phyloP scores from a whole-genome alignment of 129 eudicot genomes.

The Lonicera japonica region DNA sequence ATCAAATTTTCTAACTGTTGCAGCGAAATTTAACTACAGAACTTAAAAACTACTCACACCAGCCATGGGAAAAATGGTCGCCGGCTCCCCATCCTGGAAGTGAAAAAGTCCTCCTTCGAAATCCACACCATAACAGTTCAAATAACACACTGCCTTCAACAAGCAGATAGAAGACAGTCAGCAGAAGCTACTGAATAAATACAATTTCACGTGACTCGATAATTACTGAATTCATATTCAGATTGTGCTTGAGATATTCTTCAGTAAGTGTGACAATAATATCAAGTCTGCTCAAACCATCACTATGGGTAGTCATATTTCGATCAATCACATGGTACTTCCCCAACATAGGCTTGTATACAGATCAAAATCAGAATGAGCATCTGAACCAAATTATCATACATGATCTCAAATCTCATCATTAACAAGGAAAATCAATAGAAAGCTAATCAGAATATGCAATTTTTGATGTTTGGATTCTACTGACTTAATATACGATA shows the following conservation, averaged over 20 bases:
- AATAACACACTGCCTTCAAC: slow-evolving; percentile 87
- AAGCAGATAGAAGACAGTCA: slow-evolving; percentile 15
- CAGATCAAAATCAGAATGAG: too few relatives aligned
- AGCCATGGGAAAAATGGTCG: slow-evolving; percentile 62
- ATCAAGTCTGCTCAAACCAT: slow-evolving; percentile 3
- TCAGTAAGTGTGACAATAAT: neutral
- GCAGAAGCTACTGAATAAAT: neutral
- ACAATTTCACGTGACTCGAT: neutral
- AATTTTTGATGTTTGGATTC: too few relatives aligned
- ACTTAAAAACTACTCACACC: slow-evolving; percentile 52
- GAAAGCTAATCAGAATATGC: too few relatives aligned
- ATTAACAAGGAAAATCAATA: too few relatives aligned
- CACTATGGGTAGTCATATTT: neutral
- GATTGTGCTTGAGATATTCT: neutral
- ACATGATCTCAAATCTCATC: too few relatives aligned
- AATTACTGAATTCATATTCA: neutral
- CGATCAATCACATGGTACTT: neutral
- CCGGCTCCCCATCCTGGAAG: slow-evolving; percentile 84
- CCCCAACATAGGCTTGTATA: too few relatives aligned
- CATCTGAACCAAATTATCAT: too few relatives aligned
- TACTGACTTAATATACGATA: too few relatives aligned
- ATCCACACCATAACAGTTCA: slow-evolving; percentile 65
- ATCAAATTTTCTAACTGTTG: neutral
- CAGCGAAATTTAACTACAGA: too few relatives aligned
- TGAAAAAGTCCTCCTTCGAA: slow-evolving; percentile 88